Evolutionary conservation across 23 red algal genomes (phyloP), one percentile per base, ranked within the genome.

Genomic region (Agarophyton chilense): DNA sequence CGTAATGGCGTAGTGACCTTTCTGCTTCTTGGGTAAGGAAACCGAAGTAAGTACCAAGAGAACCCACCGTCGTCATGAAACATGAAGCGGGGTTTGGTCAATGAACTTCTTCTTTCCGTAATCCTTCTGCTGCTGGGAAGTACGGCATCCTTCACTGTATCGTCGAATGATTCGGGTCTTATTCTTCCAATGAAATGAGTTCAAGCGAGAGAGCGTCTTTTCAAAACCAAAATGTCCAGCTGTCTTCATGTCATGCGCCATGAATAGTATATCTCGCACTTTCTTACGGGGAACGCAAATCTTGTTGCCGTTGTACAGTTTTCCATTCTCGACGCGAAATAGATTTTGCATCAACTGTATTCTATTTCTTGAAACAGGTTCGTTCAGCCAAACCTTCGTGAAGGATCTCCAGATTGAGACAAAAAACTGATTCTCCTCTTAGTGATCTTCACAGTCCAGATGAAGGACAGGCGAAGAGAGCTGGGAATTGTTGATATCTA

Each of bases 151-250:
- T 31, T 70, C 34, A 0, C 33, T 26, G 61, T 72, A 86, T 29
- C 12, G 10, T 0, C 39, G 17, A 28, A 84, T 31, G 26, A 39
- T 53, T n/a, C 55, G 25, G 18, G 14, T 66, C 41, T 84, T 84
- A 25, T 84, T 10, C 65, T 68, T 84, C 79, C 79, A 84, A 66
- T 84, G 55, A 50, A 82, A 86, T 17, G 24, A 12, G 28, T 40
- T 29, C 0, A 71, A 58, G n/a, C 58, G 6, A 25, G 57, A 68
- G 0, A 86, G 18, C 14, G 62, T 86, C 47, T 86, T 71, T 40
- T 36, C 21, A 53, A 86, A 86, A 0, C 16, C 57, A 46, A 86
- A 86, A 45, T 86, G 60, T 17, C 60, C 81, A 51, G 39, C 52
- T 12, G 61, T 45, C 19, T 46, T 65, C 25, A 21, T 19, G 16